Evolutionary conservation across 2,329 filamentous ascomycete genomes (phyloP), one percentile per base, ranked within the genome.

Genomic region (Fusarium clavum): DNA sequence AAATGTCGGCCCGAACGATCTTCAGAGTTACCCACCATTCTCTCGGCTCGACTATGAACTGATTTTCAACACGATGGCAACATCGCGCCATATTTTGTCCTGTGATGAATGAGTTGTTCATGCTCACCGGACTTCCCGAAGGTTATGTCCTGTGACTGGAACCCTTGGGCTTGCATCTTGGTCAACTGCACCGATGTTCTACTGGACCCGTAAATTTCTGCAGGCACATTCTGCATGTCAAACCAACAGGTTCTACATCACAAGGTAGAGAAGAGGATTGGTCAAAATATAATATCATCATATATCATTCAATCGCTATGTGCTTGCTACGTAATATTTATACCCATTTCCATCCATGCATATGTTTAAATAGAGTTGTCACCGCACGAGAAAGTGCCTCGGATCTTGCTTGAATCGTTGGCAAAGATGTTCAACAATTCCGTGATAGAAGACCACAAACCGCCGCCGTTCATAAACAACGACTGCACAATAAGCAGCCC

Each of bases 381-480:
- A 11, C 77, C 77, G 30, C 77, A 79, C 2, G 77, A 78, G 57
- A 79, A 79, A 6, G 73, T 71, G 2, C 78, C 77, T 2, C 73
- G 62, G 14, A 79, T 67, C 6, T 67, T 57, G 46, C 73, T 74
- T 8, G 45, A 58, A 4, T 74, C 64, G 9, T 68, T 64, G 12
- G 74, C 57, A 29, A 77, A 79, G 12, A 77, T 75, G 20, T 75
- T 72, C 22, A 78, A 49, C 16, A 79, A 54, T 43, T 74, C 75
- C 6, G 70, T 72, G 1, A 80, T 73, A 0, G 78, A 75, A 5
- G 78, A 75, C 77, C 77, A 80, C n/a, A 79, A 47, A 4, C 78
- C 78, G 2, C 73, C 78, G 2, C 71, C 73, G 34, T 79, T 80
- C 77, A 80, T 79, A n/a, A 80, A 79, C 2, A 77, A 18, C 2